Conservation (phyloP, 805 yeast genomes). For the Saturnispora sanitii region DNA sequence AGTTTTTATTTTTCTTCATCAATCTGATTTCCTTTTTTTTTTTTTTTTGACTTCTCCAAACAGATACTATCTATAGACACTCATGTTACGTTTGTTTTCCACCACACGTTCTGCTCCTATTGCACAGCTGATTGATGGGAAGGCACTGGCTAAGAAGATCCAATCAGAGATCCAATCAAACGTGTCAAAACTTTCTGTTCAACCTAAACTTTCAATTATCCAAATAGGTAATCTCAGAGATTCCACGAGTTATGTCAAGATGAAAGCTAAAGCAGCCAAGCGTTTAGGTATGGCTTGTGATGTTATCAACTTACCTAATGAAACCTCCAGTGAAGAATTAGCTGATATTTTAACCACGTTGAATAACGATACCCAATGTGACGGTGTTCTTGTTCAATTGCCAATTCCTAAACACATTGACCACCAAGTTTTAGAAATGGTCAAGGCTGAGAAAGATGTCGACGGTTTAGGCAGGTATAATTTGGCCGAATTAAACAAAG, state of each 20-base stretch:
- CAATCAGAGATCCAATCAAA: conserved; percentile 2
- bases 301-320: conserved; percentile 48
- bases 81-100: too few relatives aligned
- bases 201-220: conserved; percentile 57
- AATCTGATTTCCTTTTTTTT: too few relatives aligned
- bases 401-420: conserved; percentile 67
- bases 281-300: conserved; percentile 59
- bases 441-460: conserved; percentile 48
- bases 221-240: conserved; percentile 76
- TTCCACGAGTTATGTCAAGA: conserved; percentile 70
- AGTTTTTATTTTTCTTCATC: too few relatives aligned
- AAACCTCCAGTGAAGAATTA: conserved; percentile 36
- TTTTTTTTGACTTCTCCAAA: too few relatives aligned
- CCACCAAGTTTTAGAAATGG: conserved; percentile 44
- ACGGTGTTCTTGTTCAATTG: conserved; percentile 67
- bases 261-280: conserved; percentile 69
- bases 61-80: too few relatives aligned
- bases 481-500: conserved; percentile 68
- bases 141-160: conserved; percentile 2
- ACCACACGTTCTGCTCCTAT: too few relatives aligned
- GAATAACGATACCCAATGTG: conserved; percentile 52
- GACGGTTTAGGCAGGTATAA: conserved; percentile 77
- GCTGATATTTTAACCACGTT: conserved; percentile 32
- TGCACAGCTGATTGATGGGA: conserved; percentile 6
- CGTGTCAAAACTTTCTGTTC: conserved; percentile 29